Percentiles rank a stretch among this genome's conserved stretches.
Evolutionary conservation across 2,329 filamentous ascomycete species (phyloP).

Genomic region (Cordyceps pruinosa): DNA sequence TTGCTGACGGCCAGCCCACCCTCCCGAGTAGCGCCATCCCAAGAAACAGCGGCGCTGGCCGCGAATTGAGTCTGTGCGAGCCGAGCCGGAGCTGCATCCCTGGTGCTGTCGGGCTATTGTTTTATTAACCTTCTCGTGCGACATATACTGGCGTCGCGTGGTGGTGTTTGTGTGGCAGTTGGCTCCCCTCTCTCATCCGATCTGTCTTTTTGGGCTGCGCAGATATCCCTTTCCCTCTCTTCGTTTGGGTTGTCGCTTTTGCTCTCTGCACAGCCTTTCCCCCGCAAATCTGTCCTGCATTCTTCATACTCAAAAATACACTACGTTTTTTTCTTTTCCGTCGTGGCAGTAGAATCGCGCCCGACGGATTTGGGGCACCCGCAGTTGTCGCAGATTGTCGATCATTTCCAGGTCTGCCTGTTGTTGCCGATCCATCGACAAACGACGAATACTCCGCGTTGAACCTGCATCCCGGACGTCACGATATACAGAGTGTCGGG

Average conservation of each 20-base stretch:
- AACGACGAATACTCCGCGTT: not conserved
- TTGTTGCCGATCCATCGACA: not conserved
- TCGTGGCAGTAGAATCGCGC: not conserved
- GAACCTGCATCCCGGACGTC: not conserved
- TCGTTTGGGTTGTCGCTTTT: not conserved
- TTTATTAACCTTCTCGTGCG: not conserved
- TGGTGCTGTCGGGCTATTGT: not conserved
- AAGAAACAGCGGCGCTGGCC: not conserved
- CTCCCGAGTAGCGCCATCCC: not conserved
- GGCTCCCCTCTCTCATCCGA: not conserved
- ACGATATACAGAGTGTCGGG: not conserved
- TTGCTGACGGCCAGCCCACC: not conserved
- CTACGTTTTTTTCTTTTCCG: not conserved
- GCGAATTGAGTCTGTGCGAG: conserved; percentile 5
- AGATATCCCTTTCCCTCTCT: not conserved
- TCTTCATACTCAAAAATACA: not conserved
- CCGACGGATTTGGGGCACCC: not conserved
- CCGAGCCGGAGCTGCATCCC: not conserved
- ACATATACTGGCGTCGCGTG: not conserved
- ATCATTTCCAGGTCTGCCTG: not conserved
- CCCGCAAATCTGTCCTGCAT: not conserved
- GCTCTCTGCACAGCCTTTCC: not conserved
- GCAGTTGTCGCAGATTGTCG: not conserved
- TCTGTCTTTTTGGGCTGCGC: not conserved
- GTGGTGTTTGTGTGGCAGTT: not conserved